Percentiles rank a stretch among this genome's conserved stretches.
phyloP scores from a whole-genome alignment of 1,139 yeast genomes.

The Yamadazyma dushanensis region DNA sequence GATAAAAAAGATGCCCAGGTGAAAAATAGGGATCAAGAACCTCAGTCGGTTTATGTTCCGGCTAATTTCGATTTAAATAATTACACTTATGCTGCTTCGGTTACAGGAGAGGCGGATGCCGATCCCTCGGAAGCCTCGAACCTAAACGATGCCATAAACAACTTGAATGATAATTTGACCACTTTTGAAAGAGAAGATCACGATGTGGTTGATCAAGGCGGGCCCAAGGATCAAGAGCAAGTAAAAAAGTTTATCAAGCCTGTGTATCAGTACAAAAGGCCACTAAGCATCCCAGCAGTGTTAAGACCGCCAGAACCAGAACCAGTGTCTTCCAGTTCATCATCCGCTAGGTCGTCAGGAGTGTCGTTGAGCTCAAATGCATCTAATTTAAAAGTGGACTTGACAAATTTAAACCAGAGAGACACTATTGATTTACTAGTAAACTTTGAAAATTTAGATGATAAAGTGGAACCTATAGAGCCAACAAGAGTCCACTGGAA shows the following conservation, averaged over 20 bases:
- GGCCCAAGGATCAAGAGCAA: not conserved
- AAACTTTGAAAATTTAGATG: slow-evolving; percentile 3
- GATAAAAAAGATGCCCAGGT: slow-evolving; percentile 3
- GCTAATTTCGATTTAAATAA: slow-evolving; percentile 41
- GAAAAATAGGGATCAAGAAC: slow-evolving; percentile 1
- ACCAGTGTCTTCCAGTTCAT: not conserved
- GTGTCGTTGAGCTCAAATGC: slow-evolving; percentile 1
- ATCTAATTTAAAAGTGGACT: slow-evolving; percentile 1
- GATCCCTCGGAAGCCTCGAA: slow-evolving; percentile 9
- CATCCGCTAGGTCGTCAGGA: slow-evolving; percentile 1
- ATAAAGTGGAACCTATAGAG: slow-evolving; percentile 20
- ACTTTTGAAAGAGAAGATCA: slow-evolving; percentile 12
- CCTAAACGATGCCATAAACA: slow-evolving; percentile 24
- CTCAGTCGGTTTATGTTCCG: slow-evolving; percentile 29
- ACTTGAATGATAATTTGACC: slow-evolving; percentile 25
- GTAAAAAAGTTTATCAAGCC: slow-evolving; percentile 16
- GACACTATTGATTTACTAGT: slow-evolving; percentile 4
- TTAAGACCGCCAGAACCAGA: slow-evolving; percentile 28
- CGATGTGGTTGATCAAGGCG: slow-evolving; percentile 2
- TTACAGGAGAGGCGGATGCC: slow-evolving; percentile 7
- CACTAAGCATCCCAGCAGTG: slow-evolving; percentile 44
- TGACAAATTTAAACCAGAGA: slow-evolving; percentile 2
- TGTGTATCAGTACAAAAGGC: slow-evolving; percentile 40
- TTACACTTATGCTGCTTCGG: slow-evolving; percentile 15
- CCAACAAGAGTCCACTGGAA: slow-evolving; percentile 48